phyloP scores from a whole-genome alignment of 164 flowering plant genomes.

The Kalanchoe fedtschenkoi region DNA sequence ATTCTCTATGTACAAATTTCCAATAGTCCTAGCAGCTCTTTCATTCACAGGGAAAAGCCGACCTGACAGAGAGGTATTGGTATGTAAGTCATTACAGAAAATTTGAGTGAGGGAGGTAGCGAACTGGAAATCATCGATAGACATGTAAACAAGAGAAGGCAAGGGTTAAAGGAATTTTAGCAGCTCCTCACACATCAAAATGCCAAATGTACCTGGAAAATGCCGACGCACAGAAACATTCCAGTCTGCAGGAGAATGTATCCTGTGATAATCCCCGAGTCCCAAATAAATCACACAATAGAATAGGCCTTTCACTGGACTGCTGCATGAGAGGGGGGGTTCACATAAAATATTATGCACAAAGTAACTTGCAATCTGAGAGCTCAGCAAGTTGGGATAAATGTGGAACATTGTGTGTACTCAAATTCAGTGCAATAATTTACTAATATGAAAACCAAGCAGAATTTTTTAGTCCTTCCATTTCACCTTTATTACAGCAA shows the following conservation, averaged over 20 bases:
- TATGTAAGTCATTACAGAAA: not conserved
- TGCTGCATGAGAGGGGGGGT: constrained; percentile 16
- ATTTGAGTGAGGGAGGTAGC: not conserved
- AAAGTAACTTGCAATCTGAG: not conserved
- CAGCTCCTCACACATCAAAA: no score
- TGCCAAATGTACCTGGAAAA: constrained; percentile 52
- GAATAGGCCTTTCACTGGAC: constrained; percentile 82
- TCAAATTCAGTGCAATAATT: no score
- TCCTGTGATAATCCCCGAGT: constrained; percentile 91
- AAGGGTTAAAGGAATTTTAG: no score
- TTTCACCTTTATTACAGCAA: no score
- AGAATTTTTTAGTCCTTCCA: no score
- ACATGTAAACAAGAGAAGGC: no score
- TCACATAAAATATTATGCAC: constrained; percentile 10
- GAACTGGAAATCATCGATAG: no score
- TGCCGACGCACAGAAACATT: constrained; percentile 67
- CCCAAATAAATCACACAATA: constrained; percentile 88
- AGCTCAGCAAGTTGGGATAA: not conserved
- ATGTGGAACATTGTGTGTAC: not conserved
- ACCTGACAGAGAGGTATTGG: constrained; percentile 33
- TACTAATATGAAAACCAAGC: no score
- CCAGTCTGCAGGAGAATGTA: constrained; percentile 95
- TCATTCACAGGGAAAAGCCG: constrained; percentile 79
- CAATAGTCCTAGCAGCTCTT: constrained; percentile 84
- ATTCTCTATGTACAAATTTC: constrained; percentile 82